A percentile compares a stretch with the other conserved stretches of the same genome.
Conservation (phyloP, 2,329 filamentous ascomycete genomes). For the Fusarium bactridioides region DNA sequence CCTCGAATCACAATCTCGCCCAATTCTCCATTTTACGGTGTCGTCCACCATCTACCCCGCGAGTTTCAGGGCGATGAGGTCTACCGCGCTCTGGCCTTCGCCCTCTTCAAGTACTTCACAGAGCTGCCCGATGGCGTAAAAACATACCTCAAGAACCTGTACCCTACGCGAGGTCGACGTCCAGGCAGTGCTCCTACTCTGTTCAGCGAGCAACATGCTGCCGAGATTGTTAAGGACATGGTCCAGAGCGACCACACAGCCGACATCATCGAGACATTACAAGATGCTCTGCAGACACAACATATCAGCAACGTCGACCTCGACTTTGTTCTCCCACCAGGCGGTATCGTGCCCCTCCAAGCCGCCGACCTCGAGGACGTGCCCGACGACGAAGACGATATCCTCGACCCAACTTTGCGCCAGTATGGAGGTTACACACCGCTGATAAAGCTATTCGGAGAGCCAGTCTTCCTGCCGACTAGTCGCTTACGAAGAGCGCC, state of each 20-base stretch:
- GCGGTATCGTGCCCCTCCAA: constrained; percentile 73
- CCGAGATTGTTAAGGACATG: constrained; percentile 87
- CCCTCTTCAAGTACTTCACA: constrained; percentile 90
- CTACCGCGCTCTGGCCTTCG: constrained; percentile 89
- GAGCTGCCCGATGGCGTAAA: constrained; percentile 84
- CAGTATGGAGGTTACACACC: constrained; percentile 82
- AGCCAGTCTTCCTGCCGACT: constrained; percentile 86
- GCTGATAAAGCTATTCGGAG: constrained; percentile 80
- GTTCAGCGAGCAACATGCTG: constrained; percentile 92
- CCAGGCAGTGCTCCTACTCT: constrained; percentile 72
- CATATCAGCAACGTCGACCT: constrained; percentile 86
- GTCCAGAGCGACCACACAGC: constrained; percentile 78
- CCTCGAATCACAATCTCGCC: constrained; percentile 92
- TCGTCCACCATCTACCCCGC: constrained; percentile 87
- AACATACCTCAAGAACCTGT: constrained; percentile 69
- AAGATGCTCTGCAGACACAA: constrained; percentile 80
- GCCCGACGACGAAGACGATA: constrained; percentile 69
- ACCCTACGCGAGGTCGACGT: constrained; percentile 62
- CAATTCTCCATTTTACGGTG: constrained; percentile 88
- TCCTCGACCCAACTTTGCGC: constrained; percentile 68
- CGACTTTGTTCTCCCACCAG: constrained; percentile 84
- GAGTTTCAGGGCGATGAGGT: constrained; percentile 96
- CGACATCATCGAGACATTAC: constrained; percentile 76
- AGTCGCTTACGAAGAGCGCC: constrained; percentile 84
- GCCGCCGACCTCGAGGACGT: constrained; percentile 67